phyloP scores from a whole-genome alignment of 371 early-diverging fungal species.

The Zopfochytrium polystomum region DNA sequence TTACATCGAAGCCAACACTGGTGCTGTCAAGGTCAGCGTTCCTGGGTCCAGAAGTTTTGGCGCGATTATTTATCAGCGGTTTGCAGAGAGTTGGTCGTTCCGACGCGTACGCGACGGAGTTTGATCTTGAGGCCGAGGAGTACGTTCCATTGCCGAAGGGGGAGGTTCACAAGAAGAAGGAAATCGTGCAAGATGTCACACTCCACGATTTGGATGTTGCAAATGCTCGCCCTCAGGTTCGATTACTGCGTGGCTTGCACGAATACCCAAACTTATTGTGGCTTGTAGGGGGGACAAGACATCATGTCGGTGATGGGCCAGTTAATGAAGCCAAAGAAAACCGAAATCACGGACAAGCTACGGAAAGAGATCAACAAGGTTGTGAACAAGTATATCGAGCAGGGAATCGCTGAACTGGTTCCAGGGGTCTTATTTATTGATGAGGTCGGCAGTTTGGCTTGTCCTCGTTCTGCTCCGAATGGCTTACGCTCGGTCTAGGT shows the following conservation, averaged over 20 bases:
- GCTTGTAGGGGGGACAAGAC: slow-evolving; percentile 81
- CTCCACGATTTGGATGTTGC: slow-evolving; percentile 99
- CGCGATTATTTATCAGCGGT: not conserved
- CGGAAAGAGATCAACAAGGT: slow-evolving; percentile 98
- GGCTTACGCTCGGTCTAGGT: slow-evolving; percentile 50
- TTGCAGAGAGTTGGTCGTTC: slow-evolving; percentile 90
- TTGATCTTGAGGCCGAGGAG: slow-evolving; percentile 94
- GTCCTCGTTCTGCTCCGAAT: not conserved
- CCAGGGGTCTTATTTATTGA: slow-evolving; percentile 98
- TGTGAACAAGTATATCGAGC: slow-evolving; percentile 97
- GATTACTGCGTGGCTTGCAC: not conserved
- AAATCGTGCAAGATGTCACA: slow-evolving; percentile 95
- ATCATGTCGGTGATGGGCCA: slow-evolving; percentile 97
- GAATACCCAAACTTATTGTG: slow-evolving; percentile 1
- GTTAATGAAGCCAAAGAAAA: slow-evolving; percentile 94
- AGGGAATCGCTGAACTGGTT: slow-evolving; percentile 95
- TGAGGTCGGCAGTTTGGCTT: too few relatives aligned
- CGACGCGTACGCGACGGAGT: slow-evolving; percentile 93
- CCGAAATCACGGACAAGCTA: slow-evolving; percentile 96
- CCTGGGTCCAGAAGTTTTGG: not conserved
- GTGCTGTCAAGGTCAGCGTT: slow-evolving; percentile 84
- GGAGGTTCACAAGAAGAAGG: slow-evolving; percentile 98
- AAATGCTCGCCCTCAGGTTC: slow-evolving; percentile 86
- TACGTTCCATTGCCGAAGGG: slow-evolving; percentile 98
- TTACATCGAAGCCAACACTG: slow-evolving; percentile 96